These are phyloP conservation scores for Amanita rubescens DNA, from an alignment of 768 basidiomycete species.

Conservation along the genomic window DNA sequence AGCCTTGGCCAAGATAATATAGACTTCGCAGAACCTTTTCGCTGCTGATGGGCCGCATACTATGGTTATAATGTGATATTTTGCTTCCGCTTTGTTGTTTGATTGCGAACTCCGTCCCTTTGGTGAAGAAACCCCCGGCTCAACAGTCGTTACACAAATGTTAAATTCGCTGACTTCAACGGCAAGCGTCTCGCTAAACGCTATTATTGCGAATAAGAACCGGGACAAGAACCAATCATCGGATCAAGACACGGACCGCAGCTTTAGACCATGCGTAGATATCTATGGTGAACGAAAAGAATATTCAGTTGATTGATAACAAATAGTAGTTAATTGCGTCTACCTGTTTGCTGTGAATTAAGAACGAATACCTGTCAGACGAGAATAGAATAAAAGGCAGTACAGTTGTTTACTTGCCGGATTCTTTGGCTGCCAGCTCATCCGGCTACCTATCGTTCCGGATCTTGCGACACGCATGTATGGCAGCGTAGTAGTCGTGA, in stretches of 20 bases:
- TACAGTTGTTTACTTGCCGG: constrained; percentile 29
- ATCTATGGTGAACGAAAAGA: too few species aligned
- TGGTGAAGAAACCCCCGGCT: constrained; percentile 60
- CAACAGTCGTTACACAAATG: too few species aligned
- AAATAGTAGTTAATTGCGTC: not conserved
- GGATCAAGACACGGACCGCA: constrained; percentile 33
- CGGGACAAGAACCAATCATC: not conserved
- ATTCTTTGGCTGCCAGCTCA: constrained; percentile 41
- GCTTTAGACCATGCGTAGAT: constrained; percentile 51
- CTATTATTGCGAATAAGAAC: constrained; percentile 20
- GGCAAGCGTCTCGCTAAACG: constrained; percentile 47
- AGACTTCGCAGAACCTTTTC: constrained; percentile 25
- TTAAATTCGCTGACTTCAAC: constrained; percentile 52
- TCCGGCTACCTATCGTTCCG: constrained; percentile 45
- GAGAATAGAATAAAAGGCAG: not conserved
- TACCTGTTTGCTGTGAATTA: too few species aligned
- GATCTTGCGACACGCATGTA: constrained; percentile 38
- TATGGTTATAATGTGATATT: constrained; percentile 44
- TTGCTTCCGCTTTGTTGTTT: constrained; percentile 22
- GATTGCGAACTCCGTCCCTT: constrained; percentile 37
- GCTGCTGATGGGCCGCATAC: constrained; percentile 26
- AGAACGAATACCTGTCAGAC: too few species aligned
- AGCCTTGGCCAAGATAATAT: too few species aligned
- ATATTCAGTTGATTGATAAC: too few species aligned
- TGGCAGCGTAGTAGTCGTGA: constrained; percentile 46